Evolutionary conservation across 768 basidiomycete genomes (phyloP), one percentile per base, ranked within the genome.

Genomic region (Hygrocybe coccinea): DNA sequence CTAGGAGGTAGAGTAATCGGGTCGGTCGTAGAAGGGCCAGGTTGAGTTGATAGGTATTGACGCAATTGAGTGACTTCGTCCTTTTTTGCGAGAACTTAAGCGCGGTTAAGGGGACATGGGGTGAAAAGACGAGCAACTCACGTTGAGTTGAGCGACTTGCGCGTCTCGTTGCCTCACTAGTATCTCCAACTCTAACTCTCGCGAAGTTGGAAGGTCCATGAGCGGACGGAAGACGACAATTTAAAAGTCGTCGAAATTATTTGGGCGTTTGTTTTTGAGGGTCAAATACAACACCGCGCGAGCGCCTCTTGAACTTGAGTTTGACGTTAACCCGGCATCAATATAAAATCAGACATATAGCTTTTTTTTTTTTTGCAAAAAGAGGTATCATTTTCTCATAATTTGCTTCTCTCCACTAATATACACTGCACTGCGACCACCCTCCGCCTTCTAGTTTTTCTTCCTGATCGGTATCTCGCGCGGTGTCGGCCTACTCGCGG

Each of bases 181-280:
- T 25, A 82, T 78, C 71, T 93, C 91, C 39, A 93, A 83, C 68
- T 91, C 88, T 58, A 90, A 75, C 71, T 92, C 89, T 68, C 90
- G 79, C 51, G 82, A 71, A 44, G 85, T 79, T 19, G 90, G 91
- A 34, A 89, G 71, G 57, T 83, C 81, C 87, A 89, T 89, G 66
- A 53, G 21, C 7, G 46, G 52, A 48, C 38, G 19, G 24, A 45
- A 24, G 33, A 36, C 19, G 46, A 39, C 11, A 25, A 15, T 52
- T n/a, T n/a, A n/a, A 35, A 34, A 47, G 34, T 15, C 36, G 24
- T 19, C 45, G 34, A 52, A 55, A 17, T 52, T 29, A 11, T 34
- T 29, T 45, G 21, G 22, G n/a, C 8, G 29, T 29, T 29, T 29
- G 41, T n/a, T n/a, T n/a, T n/a, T n/a, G n/a, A n/a, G 15, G 34